Evolutionary conservation across 495 filamentous ascomycete genomes (phyloP), one percentile per base, ranked within the genome.

Genomic region (Lindgomyces ingoldianus): DNA sequence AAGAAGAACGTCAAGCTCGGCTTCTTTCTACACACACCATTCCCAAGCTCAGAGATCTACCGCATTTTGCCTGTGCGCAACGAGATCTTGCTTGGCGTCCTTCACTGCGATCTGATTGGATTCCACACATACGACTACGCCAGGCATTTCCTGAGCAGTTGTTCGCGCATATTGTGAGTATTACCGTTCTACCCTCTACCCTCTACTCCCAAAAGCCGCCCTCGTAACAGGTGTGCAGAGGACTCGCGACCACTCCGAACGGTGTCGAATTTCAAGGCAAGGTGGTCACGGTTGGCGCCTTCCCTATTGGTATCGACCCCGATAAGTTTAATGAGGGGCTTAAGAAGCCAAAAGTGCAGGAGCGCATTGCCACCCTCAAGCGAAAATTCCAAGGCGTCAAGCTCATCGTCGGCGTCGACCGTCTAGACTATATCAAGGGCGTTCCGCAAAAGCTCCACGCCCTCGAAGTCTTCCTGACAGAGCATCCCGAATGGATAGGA

Each of bases 71-170:
- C 93, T 4, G 92, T 96, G 22, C 83, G 91, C 41, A 90, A 93
- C 70, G 86, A 89, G 60, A 81, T 96, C 41, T 79, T 96, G 26
- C 76, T 85, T 47, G 92, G 93, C 22, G 80, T 96, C 39, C 77
- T 98, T 30, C 84, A 91, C 49, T 90, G 90, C 74, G 92, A 96
- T 73, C 74, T 96, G 64, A 84, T 96, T 69, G 93, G 93, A 16
- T 96, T 98, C 75, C 93, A 98, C 70, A 96, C 93, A 2, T 93
- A 95, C 74, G 91, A 96, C 77, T 96, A 97, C 72, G 91, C 88
- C 25, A 79, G 90, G 53, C 93, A 98, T 73, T 96, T 96, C 72
- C 77, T 93, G 44, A 91, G 87, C 71, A 91, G 88, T 68, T 96
- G 93, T 73, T 87, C 88, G 6, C 83, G 87, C 60, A 88, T 95